Evolutionary conservation across 257 asterid species (phyloP), one percentile per base, ranked within the genome.

Genomic region (Linderniella brevidens): DNA sequence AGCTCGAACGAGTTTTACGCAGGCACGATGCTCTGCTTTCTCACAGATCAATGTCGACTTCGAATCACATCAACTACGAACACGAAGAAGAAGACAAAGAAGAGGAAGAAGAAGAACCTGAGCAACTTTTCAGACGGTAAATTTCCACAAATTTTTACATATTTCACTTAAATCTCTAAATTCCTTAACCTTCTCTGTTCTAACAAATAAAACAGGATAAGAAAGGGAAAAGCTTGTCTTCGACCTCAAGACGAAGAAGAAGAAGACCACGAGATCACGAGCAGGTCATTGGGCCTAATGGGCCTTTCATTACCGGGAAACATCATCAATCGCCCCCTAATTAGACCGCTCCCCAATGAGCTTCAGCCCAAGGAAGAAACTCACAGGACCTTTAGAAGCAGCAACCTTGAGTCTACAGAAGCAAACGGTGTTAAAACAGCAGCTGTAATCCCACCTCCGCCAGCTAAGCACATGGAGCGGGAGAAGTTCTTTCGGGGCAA

Each of bases 181-280:
- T 16, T 4, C 19, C 48, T 41, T 41, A n/a, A 41, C 3, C 17
- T 16, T 43, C 17, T 8, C 17, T 8, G 8, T 43, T 13, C 14
- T 43, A 41, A 41, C 18, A 3, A 43, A 16, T 50, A 47, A 55
- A 48, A 47, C 82, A 88, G 98, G 76, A 74, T 85, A 45, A 75
- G 80, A 46, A 90, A 90, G 69, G 98, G 98, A 62, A 88, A 88
- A 70, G 98, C 98, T 48, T 74, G 86, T 37, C 52, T 77, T 43
- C 74, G 61, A 46, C 84, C 90, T 11, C 80, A 78, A 57, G 92
- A 78, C 10, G 85, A 73, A 66, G 73, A 58, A 42, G 17, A 65
- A 62, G 64, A 37, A 5, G 64, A 49, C 32, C 32, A 25, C n/a
- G n/a, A n/a, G n/a, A n/a, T 25, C 32, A 75, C 40, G 70, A 44